Evolutionary conservation across 306 rosid genomes (phyloP).

Genomic region (Lathyrus tuberosus): DNA sequence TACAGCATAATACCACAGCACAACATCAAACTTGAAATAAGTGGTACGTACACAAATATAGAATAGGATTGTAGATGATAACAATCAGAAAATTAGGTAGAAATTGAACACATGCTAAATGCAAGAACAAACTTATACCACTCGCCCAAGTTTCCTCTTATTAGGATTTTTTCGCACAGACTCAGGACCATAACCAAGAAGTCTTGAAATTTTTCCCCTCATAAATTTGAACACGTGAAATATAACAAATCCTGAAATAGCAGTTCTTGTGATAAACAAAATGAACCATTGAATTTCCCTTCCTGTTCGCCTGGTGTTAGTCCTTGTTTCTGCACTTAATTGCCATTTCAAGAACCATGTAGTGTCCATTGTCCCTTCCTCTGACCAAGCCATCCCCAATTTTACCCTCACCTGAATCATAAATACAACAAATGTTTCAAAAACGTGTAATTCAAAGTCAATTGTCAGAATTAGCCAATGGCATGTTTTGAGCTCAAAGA

Average conservation of each 20-base stretch:
- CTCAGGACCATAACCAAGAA: conserved; percentile 80
- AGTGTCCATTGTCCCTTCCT: conserved; percentile 74
- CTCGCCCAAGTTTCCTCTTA: conserved; percentile 61
- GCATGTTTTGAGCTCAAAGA: conserved; percentile 39
- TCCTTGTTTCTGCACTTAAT: conserved; percentile 72
- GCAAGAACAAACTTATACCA: conserved; percentile 63
- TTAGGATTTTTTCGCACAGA: conserved; percentile 79
- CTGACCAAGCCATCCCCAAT: conserved; percentile 97
- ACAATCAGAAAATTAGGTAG: conserved; percentile 15
- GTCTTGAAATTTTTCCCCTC: conserved; percentile 56
- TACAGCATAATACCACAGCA: conserved; percentile 17
- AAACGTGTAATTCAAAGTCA: conserved; percentile 20
- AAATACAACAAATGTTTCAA: conserved; percentile 36
- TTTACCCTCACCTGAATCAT: conserved; percentile 63
- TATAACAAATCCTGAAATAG: conserved; percentile 63
- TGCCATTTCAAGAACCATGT: conserved; percentile 94
- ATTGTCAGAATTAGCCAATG: conserved; percentile 35
- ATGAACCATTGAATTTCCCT: conserved; percentile 50
- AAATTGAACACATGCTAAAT: conserved; percentile 17
- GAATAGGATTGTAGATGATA: conserved; percentile 13
- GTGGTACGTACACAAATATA: conserved; percentile 1
- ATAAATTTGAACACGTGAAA: conserved; percentile 55
- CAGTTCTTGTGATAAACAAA: conserved; percentile 63
- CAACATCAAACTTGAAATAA: conserved; percentile 28
- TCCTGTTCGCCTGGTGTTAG: conserved; percentile 55